phyloP scores from a whole-genome alignment of 1,284 basidiomycete species.

The Agroathelia rolfsii region DNA sequence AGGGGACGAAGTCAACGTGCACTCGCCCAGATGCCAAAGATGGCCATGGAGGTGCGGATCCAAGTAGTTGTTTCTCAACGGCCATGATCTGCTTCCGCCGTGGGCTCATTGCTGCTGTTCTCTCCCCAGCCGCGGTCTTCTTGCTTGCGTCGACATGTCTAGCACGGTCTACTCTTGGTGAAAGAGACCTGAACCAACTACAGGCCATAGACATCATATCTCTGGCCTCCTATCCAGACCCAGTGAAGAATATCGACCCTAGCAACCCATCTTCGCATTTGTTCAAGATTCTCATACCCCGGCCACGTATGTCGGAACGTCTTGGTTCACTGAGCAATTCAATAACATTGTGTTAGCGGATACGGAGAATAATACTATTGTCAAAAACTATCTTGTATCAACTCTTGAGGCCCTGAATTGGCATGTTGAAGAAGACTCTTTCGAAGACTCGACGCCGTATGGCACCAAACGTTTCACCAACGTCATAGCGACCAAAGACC shows the following conservation, averaged over 20 bases:
- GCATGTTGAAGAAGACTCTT: constrained; percentile 78
- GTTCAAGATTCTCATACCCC: constrained; percentile 73
- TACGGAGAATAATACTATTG: constrained; percentile 69
- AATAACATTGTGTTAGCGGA: constrained; percentile 35
- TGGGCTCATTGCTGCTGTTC: constrained; percentile 9
- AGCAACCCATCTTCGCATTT: constrained; percentile 62
- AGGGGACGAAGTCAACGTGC: constrained; percentile 6
- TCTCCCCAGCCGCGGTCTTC: constrained; percentile 16
- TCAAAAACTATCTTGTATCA: constrained; percentile 67
- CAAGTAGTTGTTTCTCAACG: constrained; percentile 4
- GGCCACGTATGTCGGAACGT: constrained; percentile 49
- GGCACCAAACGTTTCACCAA: constrained; percentile 82
- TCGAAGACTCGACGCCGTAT: constrained; percentile 75
- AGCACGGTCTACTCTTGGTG: constrained; percentile 22
- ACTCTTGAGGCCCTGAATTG: constrained; percentile 68
- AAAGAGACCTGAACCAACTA: constrained; percentile 38
- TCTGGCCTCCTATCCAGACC: constrained; percentile 48
- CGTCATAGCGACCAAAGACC: constrained; percentile 90
- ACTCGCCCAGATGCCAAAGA: constrained; percentile 74
- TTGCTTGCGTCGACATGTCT: constrained; percentile 18
- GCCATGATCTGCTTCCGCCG: constrained; percentile 3
- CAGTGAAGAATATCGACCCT: constrained; percentile 56
- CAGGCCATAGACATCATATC: constrained; percentile 39
- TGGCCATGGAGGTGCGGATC: constrained; percentile 39
- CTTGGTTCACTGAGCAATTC: constrained; percentile 9